phyloP scores from a whole-genome alignment of 1,284 basidiomycete species.

The Puccinia novopanici region DNA sequence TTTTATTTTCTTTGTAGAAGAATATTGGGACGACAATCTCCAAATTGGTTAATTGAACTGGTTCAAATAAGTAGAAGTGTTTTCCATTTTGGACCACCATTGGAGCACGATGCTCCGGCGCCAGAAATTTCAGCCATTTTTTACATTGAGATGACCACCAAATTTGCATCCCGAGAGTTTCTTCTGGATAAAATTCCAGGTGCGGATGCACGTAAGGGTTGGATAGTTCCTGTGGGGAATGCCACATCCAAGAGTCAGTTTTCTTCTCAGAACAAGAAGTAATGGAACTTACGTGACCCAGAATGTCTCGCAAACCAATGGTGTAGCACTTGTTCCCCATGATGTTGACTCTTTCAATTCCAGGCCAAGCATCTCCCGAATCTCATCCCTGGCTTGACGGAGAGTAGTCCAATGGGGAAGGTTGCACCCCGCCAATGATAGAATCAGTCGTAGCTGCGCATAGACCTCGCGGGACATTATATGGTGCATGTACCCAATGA shows the following conservation, averaged over 20 bases:
- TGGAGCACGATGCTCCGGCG: not conserved
- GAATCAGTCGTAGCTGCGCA: not conserved
- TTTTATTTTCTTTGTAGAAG: not conserved
- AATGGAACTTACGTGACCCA: not conserved
- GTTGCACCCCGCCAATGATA: not conserved
- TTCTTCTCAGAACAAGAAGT: too few species aligned
- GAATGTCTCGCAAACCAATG: not conserved
- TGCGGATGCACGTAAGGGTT: not conserved
- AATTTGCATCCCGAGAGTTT: not conserved
- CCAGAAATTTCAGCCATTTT: not conserved
- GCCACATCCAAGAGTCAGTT: not conserved
- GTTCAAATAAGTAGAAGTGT: conserved; percentile 8
- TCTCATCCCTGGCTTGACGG: not conserved
- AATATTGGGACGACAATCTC: not conserved
- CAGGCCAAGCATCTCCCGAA: not conserved
- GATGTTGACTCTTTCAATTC: not conserved
- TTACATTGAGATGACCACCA: not conserved
- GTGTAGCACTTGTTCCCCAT: not conserved
- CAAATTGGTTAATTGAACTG: not conserved
- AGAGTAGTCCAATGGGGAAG: conserved; percentile 3
- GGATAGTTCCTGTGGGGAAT: not conserved
- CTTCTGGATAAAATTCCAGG: conserved; percentile 5
- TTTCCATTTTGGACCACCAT: not conserved
- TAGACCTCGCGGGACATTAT: not conserved
- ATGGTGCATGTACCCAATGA: not conserved